A percentile compares a stretch with the other conserved stretches of the same genome.
Conservation (phyloP, 140 eudicot species). For the Oenanthe javanica region DNA sequence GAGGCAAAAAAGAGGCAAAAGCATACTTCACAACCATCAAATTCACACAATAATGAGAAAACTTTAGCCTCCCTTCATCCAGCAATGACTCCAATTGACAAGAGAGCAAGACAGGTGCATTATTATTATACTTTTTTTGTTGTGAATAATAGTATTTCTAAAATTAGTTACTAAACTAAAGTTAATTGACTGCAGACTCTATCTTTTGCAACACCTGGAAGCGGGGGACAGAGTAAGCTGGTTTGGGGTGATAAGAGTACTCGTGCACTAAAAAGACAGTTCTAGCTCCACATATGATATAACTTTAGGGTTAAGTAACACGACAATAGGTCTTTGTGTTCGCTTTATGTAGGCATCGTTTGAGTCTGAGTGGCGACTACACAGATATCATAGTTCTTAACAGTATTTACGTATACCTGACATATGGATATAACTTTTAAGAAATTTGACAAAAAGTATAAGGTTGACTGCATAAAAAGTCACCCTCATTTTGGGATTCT, state of each 20-base stretch:
- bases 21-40: conserved; percentile 28
- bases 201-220: conserved; percentile 68
- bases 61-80: conserved; percentile 23
- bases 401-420: neutral
- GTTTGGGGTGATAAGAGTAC: conserved; percentile 56
- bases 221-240: conserved; percentile 82
- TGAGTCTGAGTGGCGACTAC: neutral
- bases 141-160: neutral
- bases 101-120: conserved; percentile 83
- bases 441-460: neutral
- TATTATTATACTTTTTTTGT: neutral
- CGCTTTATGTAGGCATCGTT: neutral
- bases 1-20: conserved; percentile 43
- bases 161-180: neutral
- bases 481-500: neutral
- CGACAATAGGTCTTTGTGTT: neutral
- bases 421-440: neutral
- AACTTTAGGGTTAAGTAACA: conserved; percentile 13
- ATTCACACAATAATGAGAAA: conserved; percentile 43
- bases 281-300: conserved; percentile 9
- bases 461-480: neutral
- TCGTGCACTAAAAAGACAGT: conserved; percentile 25
- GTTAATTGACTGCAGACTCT: conserved; percentile 48
- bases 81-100: conserved; percentile 67
- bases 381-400: neutral